These are phyloP conservation scores for Auricularia sp. DNA, from an alignment of 768 basidiomycete genomes.

Conservation along the genomic window DNA sequence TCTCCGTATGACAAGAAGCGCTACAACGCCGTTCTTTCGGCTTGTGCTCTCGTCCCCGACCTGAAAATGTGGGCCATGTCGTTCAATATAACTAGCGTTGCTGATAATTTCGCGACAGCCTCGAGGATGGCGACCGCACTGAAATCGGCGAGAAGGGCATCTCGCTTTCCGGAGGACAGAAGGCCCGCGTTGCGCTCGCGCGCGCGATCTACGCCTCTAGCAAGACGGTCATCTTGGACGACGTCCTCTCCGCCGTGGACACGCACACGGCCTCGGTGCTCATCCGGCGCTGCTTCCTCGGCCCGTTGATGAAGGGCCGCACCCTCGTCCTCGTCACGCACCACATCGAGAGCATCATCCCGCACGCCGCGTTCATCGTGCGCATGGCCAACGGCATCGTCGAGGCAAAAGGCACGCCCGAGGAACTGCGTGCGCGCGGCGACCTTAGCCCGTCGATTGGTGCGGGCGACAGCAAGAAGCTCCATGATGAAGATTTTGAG, in stretches of 20 bases:
- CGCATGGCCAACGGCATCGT: conserved; percentile 76
- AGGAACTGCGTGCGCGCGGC: conserved; percentile 52
- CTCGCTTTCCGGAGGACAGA: conserved; percentile 60
- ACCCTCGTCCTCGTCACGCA: conserved; percentile 82
- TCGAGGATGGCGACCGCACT: conserved; percentile 29
- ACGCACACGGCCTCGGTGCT: conserved; percentile 71
- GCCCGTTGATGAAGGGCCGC: conserved; percentile 48
- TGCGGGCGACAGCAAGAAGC: conserved; percentile 16
- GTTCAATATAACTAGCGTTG: conserved; percentile 59
- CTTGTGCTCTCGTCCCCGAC: conserved; percentile 63
- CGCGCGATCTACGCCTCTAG: conserved; percentile 70
- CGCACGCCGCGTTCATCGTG: conserved; percentile 60
- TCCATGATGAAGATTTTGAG: not conserved
- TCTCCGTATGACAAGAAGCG: conserved; percentile 43
- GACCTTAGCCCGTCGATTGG: conserved; percentile 28
- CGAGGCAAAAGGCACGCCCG: conserved; percentile 59
- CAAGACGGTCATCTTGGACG: conserved; percentile 26
- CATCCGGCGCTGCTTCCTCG: conserved; percentile 50
- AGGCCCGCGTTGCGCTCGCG: conserved; percentile 69
- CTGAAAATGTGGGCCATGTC: conserved; percentile 40
- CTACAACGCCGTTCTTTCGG: conserved; percentile 58
- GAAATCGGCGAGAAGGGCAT: conserved; percentile 74
- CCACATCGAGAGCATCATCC: conserved; percentile 73
- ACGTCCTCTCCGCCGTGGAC: conserved; percentile 45
- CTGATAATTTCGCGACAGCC: not conserved